Percentiles rank a stretch among this genome's conserved stretches.
phyloP scores from a whole-genome alignment of 768 basidiomycete species.

The Mycena belliarum region DNA sequence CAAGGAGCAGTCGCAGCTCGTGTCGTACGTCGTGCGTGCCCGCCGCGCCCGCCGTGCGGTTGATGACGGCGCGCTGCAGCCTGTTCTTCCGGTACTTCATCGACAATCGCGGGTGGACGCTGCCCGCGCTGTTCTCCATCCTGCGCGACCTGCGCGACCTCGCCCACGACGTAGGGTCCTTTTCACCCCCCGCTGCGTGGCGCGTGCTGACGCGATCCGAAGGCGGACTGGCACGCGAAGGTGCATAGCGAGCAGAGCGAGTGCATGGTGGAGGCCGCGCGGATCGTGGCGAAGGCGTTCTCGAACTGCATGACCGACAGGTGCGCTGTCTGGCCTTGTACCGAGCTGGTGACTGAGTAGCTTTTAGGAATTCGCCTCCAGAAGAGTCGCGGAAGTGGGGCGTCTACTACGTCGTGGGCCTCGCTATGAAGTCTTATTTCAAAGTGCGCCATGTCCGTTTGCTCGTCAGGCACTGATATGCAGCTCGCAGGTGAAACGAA shows the following conservation, averaged over 20 bases:
- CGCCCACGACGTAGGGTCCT: slow-evolving; percentile 81
- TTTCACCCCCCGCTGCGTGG: not conserved
- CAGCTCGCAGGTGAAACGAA: slow-evolving; percentile 72
- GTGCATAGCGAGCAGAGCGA: slow-evolving; percentile 57
- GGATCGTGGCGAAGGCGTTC: slow-evolving; percentile 87
- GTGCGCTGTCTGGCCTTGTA: slow-evolving; percentile 21
- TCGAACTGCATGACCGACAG: slow-evolving; percentile 83
- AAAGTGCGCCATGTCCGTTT: slow-evolving; percentile 32
- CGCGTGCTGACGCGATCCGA: not conserved
- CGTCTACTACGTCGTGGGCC: slow-evolving; percentile 87
- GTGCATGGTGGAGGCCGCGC: slow-evolving; percentile 84
- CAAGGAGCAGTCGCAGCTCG: slow-evolving; percentile 74
- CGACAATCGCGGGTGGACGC: slow-evolving; percentile 84
- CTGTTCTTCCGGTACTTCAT: slow-evolving; percentile 78
- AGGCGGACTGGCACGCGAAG: slow-evolving; percentile 67
- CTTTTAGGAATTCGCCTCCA: slow-evolving; percentile 55
- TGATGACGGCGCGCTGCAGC: slow-evolving; percentile 34
- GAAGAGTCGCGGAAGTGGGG: slow-evolving; percentile 86
- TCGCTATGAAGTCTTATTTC: slow-evolving; percentile 95
- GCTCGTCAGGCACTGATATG: not conserved
- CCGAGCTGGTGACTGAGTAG: not conserved
- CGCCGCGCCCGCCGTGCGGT: not conserved
- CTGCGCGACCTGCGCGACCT: slow-evolving; percentile 81
- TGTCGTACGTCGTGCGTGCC: slow-evolving; percentile 56
- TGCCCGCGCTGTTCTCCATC: slow-evolving; percentile 81